Conservation (phyloP, 129 eudicot species). For the Tagetes erecta region DNA sequence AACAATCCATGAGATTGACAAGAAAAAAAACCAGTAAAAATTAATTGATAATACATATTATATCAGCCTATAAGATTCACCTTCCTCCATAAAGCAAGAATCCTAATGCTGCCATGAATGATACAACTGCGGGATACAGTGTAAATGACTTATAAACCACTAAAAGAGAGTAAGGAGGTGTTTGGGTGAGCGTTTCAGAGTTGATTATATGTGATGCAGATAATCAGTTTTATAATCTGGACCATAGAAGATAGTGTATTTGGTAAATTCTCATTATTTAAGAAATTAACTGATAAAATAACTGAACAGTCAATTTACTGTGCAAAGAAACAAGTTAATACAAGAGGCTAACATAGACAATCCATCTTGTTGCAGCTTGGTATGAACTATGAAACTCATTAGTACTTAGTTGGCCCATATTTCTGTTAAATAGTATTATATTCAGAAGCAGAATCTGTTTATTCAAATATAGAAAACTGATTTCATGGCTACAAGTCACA, state of each 20-base stretch:
- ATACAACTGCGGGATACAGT: slow-evolving; percentile 56
- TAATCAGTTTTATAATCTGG: neutral
- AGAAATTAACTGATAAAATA: neutral
- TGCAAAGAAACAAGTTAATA: neutral
- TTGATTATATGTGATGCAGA: neutral
- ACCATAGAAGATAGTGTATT: neutral
- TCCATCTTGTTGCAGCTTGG: neutral
- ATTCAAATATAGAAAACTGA: neutral
- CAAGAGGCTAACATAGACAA: neutral
- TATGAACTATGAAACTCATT: neutral
- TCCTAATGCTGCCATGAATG: slow-evolving; percentile 79
- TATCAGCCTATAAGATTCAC: slow-evolving; percentile 34
- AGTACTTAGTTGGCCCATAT: neutral
- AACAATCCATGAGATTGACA: neutral
- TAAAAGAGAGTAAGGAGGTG: neutral
- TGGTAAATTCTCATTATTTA: neutral
- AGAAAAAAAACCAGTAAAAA: neutral
- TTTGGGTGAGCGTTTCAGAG: neutral
- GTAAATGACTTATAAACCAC: slow-evolving; percentile 5
- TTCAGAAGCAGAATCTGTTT: neutral
- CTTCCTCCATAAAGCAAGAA: slow-evolving; percentile 93
- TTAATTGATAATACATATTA: neutral
- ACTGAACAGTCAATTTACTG: neutral
- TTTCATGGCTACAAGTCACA: neutral
- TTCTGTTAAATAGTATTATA: neutral